Conservation (phyloP, 140 eudicot species). For the Bidens hawaiensis region DNA sequence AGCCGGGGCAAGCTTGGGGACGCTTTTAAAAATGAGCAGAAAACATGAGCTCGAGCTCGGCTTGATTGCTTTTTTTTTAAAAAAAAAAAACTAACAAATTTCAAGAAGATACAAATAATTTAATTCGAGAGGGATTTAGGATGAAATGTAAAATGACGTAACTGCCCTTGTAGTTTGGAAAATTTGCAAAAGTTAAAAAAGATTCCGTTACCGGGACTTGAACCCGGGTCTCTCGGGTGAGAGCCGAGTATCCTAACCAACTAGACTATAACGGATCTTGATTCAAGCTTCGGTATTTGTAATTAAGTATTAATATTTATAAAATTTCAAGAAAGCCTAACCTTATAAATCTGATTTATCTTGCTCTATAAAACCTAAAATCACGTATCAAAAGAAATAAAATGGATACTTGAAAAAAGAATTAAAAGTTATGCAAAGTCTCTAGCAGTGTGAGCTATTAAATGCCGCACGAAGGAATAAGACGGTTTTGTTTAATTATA, state of each 20-base stretch:
- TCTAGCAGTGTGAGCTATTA: neutral
- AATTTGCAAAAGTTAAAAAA: neutral
- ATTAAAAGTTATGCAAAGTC: neutral
- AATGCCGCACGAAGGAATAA: neutral
- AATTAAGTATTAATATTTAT: neutral
- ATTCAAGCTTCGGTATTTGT: no score
- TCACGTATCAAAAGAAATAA: neutral
- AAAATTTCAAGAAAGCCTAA: no score
- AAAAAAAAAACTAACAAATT: no score
- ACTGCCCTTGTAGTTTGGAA: neutral
- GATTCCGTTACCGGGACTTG: constrained; percentile 97
- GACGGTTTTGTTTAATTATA: neutral
- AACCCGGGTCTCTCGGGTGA: constrained; percentile 99
- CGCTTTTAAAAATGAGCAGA: no score
- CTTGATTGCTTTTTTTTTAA: no score
- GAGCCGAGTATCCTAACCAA: constrained; percentile 99
- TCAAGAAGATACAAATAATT: no score
- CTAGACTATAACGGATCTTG: constrained; percentile 89
- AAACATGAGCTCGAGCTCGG: no score
- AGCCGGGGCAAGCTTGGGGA: no score
- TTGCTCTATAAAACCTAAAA: no score
- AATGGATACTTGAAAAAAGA: neutral
- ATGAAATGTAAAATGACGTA: neutral
- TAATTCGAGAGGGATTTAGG: no score
- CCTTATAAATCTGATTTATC: neutral